Evolutionary conservation across 768 basidiomycete species (phyloP), one percentile per base, ranked within the genome.

Genomic region (Leccinellum rugosiceps): DNA sequence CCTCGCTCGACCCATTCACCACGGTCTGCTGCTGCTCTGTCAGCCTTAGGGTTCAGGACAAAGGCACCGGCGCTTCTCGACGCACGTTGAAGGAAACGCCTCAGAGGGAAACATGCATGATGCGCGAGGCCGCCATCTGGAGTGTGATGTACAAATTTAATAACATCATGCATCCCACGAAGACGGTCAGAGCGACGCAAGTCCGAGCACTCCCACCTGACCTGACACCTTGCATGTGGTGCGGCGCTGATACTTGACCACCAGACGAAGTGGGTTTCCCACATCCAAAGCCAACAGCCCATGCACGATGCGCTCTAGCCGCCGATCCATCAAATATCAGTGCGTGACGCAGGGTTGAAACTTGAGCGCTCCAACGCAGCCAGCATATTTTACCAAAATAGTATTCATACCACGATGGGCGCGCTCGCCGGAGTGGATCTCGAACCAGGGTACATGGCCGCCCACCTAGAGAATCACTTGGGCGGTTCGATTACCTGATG

Each of bases 81-180:
- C 58, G 52, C 66, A 67, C 64, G 61, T 63, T 60, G 58, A 50
- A 46, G 48, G 41, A 52, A 57, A 55, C 51, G n/a, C 23, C 6
- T 50, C 55, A 25, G 55, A 34, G 31, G 55, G 17, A 34, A 55
- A 65, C 69, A 72, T 32, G 69, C 64, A 48, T 62, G 61, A 64
- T 65, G 38, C 26, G 69, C 41, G 59, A 58, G 69, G 68, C 34
- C 47, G 34, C 35, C 44, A 52, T 57, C 64, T 52, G 21, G 46
- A 44, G 44, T 28, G 6, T 41, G 34, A 46, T 49, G 21, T 19
- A 55, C 31, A 48, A 8, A 26, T 50, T 32, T 35, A 30, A 51
- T 43, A 38, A 25, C 31, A 21, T 47, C 45, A 51, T 47, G 35
- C 58, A 43, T 31, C 30, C 45, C 38, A 56, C 47, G n/a, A 19